A percentile compares a stretch with the other conserved stretches of the same genome.
Evolutionary conservation across 2,329 filamentous ascomycete genomes (phyloP).

Genomic region (Elsinoe fawcettii): DNA sequence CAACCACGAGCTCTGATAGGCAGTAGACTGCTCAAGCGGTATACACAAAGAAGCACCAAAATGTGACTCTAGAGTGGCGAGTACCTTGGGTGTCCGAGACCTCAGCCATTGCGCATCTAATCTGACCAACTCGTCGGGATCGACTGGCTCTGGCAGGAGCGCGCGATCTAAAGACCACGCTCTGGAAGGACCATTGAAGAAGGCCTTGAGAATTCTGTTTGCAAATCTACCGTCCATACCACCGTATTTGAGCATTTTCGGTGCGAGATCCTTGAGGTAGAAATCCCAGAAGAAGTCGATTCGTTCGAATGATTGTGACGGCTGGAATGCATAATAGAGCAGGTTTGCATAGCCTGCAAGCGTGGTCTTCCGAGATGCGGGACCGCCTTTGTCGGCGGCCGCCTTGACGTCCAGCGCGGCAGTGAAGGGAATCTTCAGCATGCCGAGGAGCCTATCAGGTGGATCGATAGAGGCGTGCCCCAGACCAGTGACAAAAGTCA

Average conservation of each 20-base stretch:
- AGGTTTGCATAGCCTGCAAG: slow-evolving; percentile 71
- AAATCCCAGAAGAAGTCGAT: slow-evolving; percentile 72
- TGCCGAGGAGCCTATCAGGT: slow-evolving; percentile 51
- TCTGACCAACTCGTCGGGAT: slow-evolving; percentile 68
- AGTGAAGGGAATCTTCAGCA: slow-evolving; percentile 59
- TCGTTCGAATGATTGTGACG: slow-evolving; percentile 56
- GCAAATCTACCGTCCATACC: slow-evolving; percentile 52
- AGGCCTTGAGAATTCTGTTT: slow-evolving; percentile 62
- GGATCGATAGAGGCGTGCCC: slow-evolving; percentile 49
- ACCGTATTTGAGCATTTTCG: slow-evolving; percentile 44
- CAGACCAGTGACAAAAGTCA: slow-evolving; percentile 65
- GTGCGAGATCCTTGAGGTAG: slow-evolving; percentile 59
- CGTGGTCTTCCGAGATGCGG: slow-evolving; percentile 47
- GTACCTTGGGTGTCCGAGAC: slow-evolving; percentile 57
- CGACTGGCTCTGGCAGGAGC: slow-evolving; percentile 43
- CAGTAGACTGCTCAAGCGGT: slow-evolving; percentile 18
- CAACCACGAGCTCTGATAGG: slow-evolving; percentile 28
- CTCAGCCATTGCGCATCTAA: slow-evolving; percentile 84
- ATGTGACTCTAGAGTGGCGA: slow-evolving; percentile 52
- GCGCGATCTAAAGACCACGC: slow-evolving; percentile 72
- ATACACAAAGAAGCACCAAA: slow-evolving; percentile 44
- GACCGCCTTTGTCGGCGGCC: slow-evolving; percentile 43
- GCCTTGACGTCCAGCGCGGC: slow-evolving; percentile 60
- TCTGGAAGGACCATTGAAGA: slow-evolving; percentile 53
- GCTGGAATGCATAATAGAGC: slow-evolving; percentile 74